phyloP scores from a whole-genome alignment of 345 rosid genomes.

The Isatis tinctoria region DNA sequence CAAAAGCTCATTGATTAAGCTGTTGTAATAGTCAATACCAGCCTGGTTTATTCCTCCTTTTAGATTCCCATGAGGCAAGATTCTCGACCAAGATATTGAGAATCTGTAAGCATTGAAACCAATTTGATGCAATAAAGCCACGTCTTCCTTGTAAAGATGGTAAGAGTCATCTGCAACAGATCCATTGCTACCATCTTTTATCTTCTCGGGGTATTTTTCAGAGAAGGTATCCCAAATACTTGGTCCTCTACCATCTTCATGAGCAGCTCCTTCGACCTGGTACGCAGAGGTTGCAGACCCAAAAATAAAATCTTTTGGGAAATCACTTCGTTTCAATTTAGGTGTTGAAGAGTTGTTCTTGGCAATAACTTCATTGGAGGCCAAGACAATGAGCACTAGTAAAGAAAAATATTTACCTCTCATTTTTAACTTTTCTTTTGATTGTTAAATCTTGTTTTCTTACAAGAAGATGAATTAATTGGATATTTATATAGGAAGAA shows the following conservation, averaged over 20 bases:
- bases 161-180: slow-evolving; percentile 3
- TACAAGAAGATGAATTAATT: background rate
- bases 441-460: background rate
- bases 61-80: background rate
- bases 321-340: background rate
- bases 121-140: background rate
- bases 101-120: slow-evolving; percentile 1
- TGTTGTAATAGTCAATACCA: slow-evolving; percentile 6
- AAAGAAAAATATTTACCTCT: background rate
- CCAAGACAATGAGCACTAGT: background rate
- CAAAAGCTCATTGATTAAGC: background rate
- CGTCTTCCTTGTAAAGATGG: background rate
- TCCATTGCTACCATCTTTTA: slow-evolving; percentile 4
- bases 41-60: background rate
- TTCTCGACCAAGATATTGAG: background rate
- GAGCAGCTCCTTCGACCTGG: slow-evolving; percentile 4
- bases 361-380: background rate
- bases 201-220: background rate
- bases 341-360: background rate
- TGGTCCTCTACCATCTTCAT: slow-evolving; percentile 3
- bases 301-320: background rate
- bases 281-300: background rate
- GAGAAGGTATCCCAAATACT: slow-evolving; percentile 8
- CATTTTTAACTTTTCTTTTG: background rate
- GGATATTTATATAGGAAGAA: background rate